Percentiles rank a stretch among this genome's conserved stretches.
Evolutionary conservation across 169 alveolate species (phyloP).

Genomic region (Babesia microti): DNA sequence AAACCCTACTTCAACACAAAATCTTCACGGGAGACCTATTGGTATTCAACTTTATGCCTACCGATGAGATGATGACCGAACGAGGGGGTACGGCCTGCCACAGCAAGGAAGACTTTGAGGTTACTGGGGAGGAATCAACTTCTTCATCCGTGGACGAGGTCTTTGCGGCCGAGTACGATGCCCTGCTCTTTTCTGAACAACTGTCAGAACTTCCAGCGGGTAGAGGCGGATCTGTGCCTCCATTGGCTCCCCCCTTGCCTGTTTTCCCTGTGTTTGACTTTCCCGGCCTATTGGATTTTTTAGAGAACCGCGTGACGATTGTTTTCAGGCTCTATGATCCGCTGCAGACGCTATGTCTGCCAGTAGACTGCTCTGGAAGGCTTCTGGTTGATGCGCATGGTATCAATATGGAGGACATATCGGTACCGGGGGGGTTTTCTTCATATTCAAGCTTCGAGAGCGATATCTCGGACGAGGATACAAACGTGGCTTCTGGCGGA

Average conservation of each 20-base stretch:
- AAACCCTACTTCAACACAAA: conserved; percentile 23
- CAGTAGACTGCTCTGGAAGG: conserved; percentile 33
- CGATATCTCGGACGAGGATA: too few relatives aligned
- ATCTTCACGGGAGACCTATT: conserved; percentile 23
- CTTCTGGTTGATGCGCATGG: too few relatives aligned
- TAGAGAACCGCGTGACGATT: conserved; percentile 20
- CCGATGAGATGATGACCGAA: conserved; percentile 29
- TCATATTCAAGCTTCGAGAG: too few relatives aligned
- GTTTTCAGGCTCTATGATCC: conserved; percentile 27
- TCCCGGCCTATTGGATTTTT: conserved; percentile 39
- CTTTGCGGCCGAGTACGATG: not conserved
- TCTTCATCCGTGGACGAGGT: not conserved
- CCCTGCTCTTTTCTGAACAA: not conserved
- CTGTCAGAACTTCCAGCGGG: conserved; percentile 1
- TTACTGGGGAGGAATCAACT: conserved; percentile 4
- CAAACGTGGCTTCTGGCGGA: too few relatives aligned
- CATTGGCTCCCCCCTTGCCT: conserved; percentile 2
- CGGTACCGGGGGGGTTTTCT: too few relatives aligned
- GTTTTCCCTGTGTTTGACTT: conserved; percentile 31
- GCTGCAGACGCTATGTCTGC: conserved; percentile 19
- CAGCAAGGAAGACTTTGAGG: conserved; percentile 39
- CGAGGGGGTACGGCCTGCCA: conserved; percentile 21
- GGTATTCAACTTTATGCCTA: conserved; percentile 42
- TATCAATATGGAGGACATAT: too few relatives aligned
- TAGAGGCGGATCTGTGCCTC: conserved; percentile 4